Percentiles rank a stretch among this genome's conserved stretches.
These are phyloP conservation scores for Solanum rostratum DNA, from an alignment of 257 asterid genomes.

Conservation along the genomic window DNA sequence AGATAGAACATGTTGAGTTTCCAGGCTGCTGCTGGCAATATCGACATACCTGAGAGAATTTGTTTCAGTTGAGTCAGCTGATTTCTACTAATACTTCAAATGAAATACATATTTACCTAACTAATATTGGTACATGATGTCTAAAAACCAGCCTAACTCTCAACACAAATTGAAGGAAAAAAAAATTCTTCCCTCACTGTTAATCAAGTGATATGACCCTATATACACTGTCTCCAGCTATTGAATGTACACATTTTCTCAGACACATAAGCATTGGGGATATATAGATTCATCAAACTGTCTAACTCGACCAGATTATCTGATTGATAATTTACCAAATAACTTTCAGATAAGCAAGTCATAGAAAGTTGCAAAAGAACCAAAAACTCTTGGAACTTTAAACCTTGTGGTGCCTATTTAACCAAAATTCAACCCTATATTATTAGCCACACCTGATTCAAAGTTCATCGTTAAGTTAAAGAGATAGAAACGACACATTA, in stretches of 20 bases:
- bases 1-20: conserved; percentile 70
- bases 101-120: conserved; percentile 3
- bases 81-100: background rate
- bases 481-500: background rate
- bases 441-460: background rate
- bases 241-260: background rate
- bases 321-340: background rate
- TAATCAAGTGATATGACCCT: background rate
- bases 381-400: background rate
- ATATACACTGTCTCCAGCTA: background rate
- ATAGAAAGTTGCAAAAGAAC: background rate
- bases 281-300: background rate
- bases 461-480: background rate
- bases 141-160: background rate
- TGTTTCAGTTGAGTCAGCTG: conserved; percentile 9
- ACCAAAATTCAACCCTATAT: background rate
- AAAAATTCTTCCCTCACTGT: background rate
- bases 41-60: conserved; percentile 70
- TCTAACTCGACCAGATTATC: background rate
- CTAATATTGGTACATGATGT: background rate
- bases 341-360: background rate
- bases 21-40: conserved; percentile 99
- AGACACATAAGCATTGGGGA: background rate
- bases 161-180: background rate
- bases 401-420: background rate